A percentile compares a stretch with the other conserved stretches of the same genome.
phyloP scores from a whole-genome alignment of 805 yeast genomes.

The Aciculoconidium aculeatum region DNA sequence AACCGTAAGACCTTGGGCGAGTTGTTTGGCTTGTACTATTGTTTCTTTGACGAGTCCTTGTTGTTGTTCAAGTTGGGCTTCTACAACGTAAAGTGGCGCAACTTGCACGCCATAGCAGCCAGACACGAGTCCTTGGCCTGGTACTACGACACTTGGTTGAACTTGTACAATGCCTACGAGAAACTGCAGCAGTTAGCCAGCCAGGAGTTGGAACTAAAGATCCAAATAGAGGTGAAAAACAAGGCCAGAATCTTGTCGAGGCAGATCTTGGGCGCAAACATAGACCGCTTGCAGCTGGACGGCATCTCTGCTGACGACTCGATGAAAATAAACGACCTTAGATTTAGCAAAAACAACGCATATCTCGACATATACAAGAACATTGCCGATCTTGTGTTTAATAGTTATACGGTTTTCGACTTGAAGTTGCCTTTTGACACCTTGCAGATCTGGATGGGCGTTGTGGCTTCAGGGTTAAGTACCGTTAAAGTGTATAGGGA shows the following conservation, averaged over 20 bases:
- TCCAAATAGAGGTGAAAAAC: constrained; percentile 57
- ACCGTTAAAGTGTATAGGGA: constrained; percentile 35
- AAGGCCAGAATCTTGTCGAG: constrained; percentile 42
- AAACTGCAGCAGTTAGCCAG: constrained; percentile 37
- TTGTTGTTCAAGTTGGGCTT: constrained; percentile 52
- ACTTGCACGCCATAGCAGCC: constrained; percentile 30
- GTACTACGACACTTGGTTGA: constrained; percentile 59
- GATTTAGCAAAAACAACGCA: constrained; percentile 32
- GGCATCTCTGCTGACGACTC: constrained; percentile 17
- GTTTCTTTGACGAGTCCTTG: constrained; percentile 57
- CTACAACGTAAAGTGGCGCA: constrained; percentile 16
- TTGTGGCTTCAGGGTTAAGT: constrained; percentile 34
- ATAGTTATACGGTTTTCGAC: constrained; percentile 36
- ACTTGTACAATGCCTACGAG: constrained; percentile 46
- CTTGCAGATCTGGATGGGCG: constrained; percentile 42
- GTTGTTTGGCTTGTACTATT: constrained; percentile 53
- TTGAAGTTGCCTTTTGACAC: constrained; percentile 32
- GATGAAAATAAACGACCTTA: constrained; percentile 23
- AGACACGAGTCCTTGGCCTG: constrained; percentile 64
- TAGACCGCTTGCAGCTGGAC: constrained; percentile 11
- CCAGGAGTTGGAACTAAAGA: constrained; percentile 47
- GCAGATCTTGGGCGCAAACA: constrained; percentile 30
- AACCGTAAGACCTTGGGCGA: constrained; percentile 47
- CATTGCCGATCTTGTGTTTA: constrained; percentile 34
- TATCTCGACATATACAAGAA: constrained; percentile 35